phyloP scores from a whole-genome alignment of 352 stramenopile species.

The Pythium aquatile region DNA sequence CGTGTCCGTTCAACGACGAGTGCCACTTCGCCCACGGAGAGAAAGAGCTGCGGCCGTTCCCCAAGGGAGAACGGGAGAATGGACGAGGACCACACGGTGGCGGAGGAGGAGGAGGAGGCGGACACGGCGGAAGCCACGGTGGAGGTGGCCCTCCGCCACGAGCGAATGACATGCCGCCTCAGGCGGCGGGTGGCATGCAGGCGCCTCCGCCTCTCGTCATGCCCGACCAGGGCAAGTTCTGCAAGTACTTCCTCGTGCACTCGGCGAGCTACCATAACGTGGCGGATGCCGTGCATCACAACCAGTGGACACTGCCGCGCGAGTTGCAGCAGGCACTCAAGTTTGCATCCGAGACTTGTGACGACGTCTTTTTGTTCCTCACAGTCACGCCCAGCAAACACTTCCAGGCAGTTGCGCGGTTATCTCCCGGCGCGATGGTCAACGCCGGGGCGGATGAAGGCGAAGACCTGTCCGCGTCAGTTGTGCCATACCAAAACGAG shows the following conservation, averaged over 20 bases:
- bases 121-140: not conserved
- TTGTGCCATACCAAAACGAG: slow-evolving; percentile 64
- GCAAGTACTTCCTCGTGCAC: slow-evolving; percentile 83
- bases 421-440: slow-evolving; percentile 38
- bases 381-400: slow-evolving; percentile 72
- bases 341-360: slow-evolving; percentile 59
- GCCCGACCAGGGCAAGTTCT: slow-evolving; percentile 71
- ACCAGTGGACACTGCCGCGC: slow-evolving; percentile 56
- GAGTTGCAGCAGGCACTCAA: slow-evolving; percentile 66
- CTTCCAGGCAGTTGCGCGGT: slow-evolving; percentile 68
- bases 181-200: not conserved
- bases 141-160: not conserved
- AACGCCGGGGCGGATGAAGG: slow-evolving; percentile 38
- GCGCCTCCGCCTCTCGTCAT: slow-evolving; percentile 33
- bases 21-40: slow-evolving; percentile 98
- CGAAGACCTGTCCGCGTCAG: slow-evolving; percentile 44
- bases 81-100: slow-evolving; percentile 19
- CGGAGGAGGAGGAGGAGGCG: not conserved
- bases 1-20: slow-evolving; percentile 95
- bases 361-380: slow-evolving; percentile 84
- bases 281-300: slow-evolving; percentile 75
- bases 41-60: slow-evolving; percentile 88
- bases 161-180: slow-evolving; percentile 1
- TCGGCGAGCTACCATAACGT: slow-evolving; percentile 83
- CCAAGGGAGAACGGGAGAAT: slow-evolving; percentile 67